A percentile compares a stretch with the other conserved stretches of the same genome.
phyloP scores from a whole-genome alignment of 176 grass and related monocot species.

The Zoysia japonica region DNA sequence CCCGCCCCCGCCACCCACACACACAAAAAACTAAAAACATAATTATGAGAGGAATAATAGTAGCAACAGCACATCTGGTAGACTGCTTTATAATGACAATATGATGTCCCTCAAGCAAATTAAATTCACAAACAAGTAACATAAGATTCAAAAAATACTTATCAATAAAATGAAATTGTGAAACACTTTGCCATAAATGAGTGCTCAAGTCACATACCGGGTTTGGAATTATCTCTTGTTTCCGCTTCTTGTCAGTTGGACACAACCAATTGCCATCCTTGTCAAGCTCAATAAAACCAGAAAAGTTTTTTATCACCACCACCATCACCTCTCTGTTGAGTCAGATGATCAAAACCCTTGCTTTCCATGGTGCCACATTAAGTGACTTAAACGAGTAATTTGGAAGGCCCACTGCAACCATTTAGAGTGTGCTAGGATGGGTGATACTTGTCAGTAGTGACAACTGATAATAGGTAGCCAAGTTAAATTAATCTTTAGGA shows the following conservation, averaged over 20 bases:
- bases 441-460: not conserved
- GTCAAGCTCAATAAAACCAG: slow-evolving; percentile 67
- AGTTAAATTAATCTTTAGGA: not conserved
- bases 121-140: slow-evolving; percentile 12
- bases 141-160: not conserved
- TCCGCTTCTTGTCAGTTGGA: slow-evolving; percentile 64
- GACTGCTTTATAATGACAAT: not conserved
- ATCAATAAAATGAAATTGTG: not conserved
- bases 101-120: not conserved
- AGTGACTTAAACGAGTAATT: not conserved
- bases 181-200: not conserved
- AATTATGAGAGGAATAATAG: not conserved
- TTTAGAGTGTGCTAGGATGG: not conserved
- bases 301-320: slow-evolving; percentile 72
- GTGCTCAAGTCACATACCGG: slow-evolving; percentile 50
- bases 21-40: not conserved
- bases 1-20: no score
- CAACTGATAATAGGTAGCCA: not conserved
- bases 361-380: not conserved
- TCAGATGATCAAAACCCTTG: slow-evolving; percentile 6
- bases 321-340: slow-evolving; percentile 80
- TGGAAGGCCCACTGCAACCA: not conserved
- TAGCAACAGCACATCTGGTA: not conserved
- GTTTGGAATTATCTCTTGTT: slow-evolving; percentile 54
- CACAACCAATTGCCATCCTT: slow-evolving; percentile 80